Percentiles rank a stretch among this genome's conserved stretches.
These are phyloP conservation scores for Starmerella bombi DNA, from an alignment of 805 yeast species.

Conservation along the genomic window DNA sequence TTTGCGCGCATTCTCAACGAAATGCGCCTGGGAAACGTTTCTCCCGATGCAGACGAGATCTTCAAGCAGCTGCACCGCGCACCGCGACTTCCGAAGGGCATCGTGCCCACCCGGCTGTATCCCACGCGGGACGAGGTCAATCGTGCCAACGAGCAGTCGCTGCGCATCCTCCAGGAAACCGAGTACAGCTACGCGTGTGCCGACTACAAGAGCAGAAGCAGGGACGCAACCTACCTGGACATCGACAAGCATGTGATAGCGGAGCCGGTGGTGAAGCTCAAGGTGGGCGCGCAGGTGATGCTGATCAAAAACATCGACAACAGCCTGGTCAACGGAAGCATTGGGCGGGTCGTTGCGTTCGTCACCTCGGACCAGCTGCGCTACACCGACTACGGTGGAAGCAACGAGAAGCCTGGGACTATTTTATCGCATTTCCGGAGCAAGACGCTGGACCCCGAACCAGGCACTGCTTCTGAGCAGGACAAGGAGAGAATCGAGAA, in stretches of 20 bases:
- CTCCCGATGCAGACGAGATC: constrained; percentile 34
- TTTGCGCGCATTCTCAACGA: constrained; percentile 70
- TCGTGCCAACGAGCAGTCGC: constrained; percentile 46
- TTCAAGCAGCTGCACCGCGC: constrained; percentile 50
- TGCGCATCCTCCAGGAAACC: constrained; percentile 39
- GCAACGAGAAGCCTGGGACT: neutral
- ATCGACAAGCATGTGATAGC: constrained; percentile 52
- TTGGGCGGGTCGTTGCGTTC: constrained; percentile 62
- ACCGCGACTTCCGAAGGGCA: constrained; percentile 48
- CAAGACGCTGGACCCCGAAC: neutral
- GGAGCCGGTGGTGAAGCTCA: constrained; percentile 46
- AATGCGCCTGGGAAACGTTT: constrained; percentile 58
- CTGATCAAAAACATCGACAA: constrained; percentile 70
- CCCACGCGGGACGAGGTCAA: constrained; percentile 83
- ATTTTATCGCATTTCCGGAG: neutral
- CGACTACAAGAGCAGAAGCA: constrained; percentile 26
- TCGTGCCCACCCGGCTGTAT: constrained; percentile 77
- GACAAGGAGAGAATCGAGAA: neutral
- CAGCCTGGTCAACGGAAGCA: constrained; percentile 74
- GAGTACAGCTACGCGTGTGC: constrained; percentile 33
- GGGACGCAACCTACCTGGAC: constrained; percentile 11
- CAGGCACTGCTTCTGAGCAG: neutral
- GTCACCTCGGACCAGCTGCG: constrained; percentile 21
- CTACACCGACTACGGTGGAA: neutral
- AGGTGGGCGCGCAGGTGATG: constrained; percentile 90